phyloP scores from a whole-genome alignment of 2,329 filamentous ascomycete genomes.

The Xylogone sp. region DNA sequence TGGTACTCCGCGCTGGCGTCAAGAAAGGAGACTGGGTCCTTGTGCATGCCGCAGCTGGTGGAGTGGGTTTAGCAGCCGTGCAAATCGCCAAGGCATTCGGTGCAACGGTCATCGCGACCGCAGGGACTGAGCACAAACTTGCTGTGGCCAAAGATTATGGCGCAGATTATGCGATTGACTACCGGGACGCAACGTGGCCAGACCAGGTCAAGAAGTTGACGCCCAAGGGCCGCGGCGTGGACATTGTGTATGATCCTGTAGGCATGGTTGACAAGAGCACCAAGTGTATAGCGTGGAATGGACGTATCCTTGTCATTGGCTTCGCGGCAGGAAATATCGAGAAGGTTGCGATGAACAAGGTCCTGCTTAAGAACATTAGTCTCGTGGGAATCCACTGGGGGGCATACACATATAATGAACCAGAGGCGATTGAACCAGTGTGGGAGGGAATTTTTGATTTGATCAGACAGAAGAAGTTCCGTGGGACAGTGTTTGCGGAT shows the following conservation, averaged over 20 bases:
- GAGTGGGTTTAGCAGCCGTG: constrained; percentile 86
- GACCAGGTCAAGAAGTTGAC: constrained; percentile 72
- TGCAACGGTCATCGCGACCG: constrained; percentile 90
- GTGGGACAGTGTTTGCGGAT: constrained; percentile 78
- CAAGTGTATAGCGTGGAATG: constrained; percentile 94
- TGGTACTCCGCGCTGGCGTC: constrained; percentile 74
- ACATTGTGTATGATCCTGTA: constrained; percentile 94
- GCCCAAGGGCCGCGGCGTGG: constrained; percentile 65
- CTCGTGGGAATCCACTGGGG: constrained; percentile 93
- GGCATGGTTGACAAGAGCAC: constrained; percentile 83
- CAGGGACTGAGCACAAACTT: constrained; percentile 75
- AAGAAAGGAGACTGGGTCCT: constrained; percentile 82
- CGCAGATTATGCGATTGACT: constrained; percentile 80
- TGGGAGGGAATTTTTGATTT: constrained; percentile 81
- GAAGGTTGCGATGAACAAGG: constrained; percentile 88
- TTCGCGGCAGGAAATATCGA: constrained; percentile 87
- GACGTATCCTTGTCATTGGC: constrained; percentile 79
- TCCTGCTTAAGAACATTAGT: constrained; percentile 88
- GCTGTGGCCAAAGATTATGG: constrained; percentile 76
- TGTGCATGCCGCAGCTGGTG: constrained; percentile 87
- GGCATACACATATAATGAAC: constrained; percentile 71
- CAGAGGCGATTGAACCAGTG: constrained; percentile 63
- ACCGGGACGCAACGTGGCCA: constrained; percentile 62
- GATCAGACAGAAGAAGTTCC: constrained; percentile 74
- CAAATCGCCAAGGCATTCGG: constrained; percentile 92